Evolutionary conservation across 108 stramenopile genomes (phyloP).

Genomic region (Pseudonitzschia multistriata): DNA sequence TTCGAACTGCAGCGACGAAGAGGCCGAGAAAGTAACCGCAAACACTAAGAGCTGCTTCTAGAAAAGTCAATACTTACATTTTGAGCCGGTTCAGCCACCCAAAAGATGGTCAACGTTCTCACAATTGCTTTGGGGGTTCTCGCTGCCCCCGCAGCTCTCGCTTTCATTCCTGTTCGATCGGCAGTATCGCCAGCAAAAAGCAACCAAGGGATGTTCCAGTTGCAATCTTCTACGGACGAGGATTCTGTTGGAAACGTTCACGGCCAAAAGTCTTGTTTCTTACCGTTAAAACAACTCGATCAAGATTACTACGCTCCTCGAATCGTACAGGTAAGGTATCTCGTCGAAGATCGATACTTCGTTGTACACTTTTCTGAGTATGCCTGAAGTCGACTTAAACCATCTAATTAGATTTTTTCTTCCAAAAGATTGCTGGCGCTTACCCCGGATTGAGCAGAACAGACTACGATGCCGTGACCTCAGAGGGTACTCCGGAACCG

Average conservation of each 20-base stretch:
- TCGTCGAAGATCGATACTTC: conserved; percentile 8
- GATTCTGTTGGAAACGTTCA: conserved; percentile 38
- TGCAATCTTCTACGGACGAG: background rate
- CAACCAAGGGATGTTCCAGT: background rate
- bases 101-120: background rate
- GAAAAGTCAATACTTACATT: too few species aligned
- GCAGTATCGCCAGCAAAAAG: too few species aligned
- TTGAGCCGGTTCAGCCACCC: too few species aligned
- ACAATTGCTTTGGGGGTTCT: background rate
- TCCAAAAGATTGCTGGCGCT: conserved; percentile 75
- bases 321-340: conserved; percentile 67
- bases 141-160: conserved; percentile 1
- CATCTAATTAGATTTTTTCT: background rate
- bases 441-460: conserved; percentile 75
- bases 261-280: conserved; percentile 75
- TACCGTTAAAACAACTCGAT: conserved; percentile 78
- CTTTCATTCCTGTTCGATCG: background rate
- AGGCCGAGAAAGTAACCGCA: too few species aligned
- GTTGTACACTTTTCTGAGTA: background rate
- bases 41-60: too few species aligned
- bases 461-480: conserved; percentile 61
- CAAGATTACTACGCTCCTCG: conserved; percentile 82
- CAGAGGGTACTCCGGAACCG: conserved; percentile 59
- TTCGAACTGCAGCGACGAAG: too few species aligned
- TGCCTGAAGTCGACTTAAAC: background rate